Percentiles rank a stretch among this genome's conserved stretches.
These are phyloP conservation scores for Aureobasidium sp. DNA, from an alignment of 2,329 filamentous ascomycete genomes.

Conservation along the genomic window DNA sequence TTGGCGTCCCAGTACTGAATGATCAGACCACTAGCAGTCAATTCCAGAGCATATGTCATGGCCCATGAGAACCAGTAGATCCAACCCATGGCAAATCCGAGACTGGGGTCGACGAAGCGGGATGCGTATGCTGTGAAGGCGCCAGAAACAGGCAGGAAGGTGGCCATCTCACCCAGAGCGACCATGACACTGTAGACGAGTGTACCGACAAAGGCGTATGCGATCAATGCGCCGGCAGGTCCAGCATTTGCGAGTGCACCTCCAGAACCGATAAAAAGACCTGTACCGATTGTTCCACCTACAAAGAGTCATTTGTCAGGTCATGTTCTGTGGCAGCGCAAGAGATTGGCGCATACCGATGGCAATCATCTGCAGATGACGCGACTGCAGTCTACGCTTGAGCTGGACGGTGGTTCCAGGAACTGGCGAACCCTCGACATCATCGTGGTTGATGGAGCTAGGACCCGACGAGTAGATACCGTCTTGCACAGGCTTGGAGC, in stretches of 20 bases:
- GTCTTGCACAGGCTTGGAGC: neutral
- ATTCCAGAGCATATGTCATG: constrained; percentile 32
- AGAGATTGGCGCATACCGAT: constrained; percentile 18
- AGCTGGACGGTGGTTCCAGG: constrained; percentile 24
- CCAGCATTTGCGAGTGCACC: constrained; percentile 29
- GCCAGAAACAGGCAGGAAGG: constrained; percentile 52
- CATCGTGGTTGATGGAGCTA: constrained; percentile 1
- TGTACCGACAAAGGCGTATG: constrained; percentile 37
- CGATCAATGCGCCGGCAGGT: constrained; percentile 37
- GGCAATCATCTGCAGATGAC: constrained; percentile 32
- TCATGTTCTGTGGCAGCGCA: neutral
- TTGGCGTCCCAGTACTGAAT: constrained; percentile 32
- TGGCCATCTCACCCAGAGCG: constrained; percentile 47
- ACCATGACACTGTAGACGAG: constrained; percentile 41
- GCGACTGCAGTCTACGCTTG: constrained; percentile 26
- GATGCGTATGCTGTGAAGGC: constrained; percentile 43
- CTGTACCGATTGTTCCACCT: constrained; percentile 25
- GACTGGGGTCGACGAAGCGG: constrained; percentile 35
- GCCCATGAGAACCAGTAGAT: constrained; percentile 36
- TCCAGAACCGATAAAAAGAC: constrained; percentile 35
- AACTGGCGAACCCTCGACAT: constrained; percentile 4
- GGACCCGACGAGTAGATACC: neutral
- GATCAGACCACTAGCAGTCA: constrained; percentile 30
- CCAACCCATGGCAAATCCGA: constrained; percentile 44
- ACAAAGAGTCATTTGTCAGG: neutral